A percentile compares a stretch with the other conserved stretches of the same genome.
Conservation (phyloP, 83 land plant genomes). For the Picea abies region DNA sequence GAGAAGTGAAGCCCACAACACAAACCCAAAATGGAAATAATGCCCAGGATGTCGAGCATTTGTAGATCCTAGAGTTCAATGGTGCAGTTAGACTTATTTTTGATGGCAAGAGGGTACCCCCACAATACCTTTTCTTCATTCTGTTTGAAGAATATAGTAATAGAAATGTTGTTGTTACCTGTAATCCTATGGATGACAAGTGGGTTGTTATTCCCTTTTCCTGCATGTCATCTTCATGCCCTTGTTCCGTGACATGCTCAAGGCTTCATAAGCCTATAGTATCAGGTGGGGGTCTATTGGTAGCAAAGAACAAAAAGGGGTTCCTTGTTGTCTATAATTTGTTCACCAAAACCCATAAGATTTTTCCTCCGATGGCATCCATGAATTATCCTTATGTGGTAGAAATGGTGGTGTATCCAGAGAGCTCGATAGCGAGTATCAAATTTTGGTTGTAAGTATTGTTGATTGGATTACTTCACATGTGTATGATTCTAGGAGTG, state of each 20-base stretch:
- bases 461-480: background rate
- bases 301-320: slow-evolving; percentile 4
- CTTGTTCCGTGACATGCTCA: background rate
- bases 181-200: background rate
- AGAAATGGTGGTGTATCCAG: background rate
- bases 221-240: background rate
- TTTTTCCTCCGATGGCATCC: background rate
- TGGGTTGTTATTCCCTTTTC: no score
- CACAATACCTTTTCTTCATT: background rate
- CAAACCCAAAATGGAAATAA: no score
- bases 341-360: slow-evolving; percentile 1
- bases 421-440: background rate
- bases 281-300: slow-evolving; percentile 6
- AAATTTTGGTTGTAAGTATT: background rate
- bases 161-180: background rate
- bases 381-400: background rate
- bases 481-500: slow-evolving; percentile 8
- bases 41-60: background rate
- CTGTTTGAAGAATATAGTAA: background rate
- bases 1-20: no score
- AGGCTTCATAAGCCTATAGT: background rate
- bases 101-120: slow-evolving; percentile 1
- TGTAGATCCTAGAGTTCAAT: slow-evolving; percentile 5
- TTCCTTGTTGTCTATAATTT: background rate
- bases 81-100: background rate